Evolutionary conservation across 2,329 filamentous ascomycete species (phyloP).

Genomic region (Monilinia fructigena): DNA sequence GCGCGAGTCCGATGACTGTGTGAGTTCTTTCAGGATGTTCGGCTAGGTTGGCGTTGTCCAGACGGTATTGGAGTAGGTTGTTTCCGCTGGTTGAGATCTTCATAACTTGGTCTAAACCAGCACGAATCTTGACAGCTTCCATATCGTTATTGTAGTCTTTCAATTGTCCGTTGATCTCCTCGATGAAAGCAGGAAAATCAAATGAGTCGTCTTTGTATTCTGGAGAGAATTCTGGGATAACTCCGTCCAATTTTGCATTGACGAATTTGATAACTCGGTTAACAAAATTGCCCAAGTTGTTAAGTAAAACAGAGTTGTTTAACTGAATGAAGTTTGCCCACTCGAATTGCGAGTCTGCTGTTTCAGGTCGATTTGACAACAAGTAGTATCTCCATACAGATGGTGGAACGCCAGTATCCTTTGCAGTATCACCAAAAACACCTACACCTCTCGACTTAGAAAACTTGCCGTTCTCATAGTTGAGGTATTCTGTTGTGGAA

Average conservation of each 20-base stretch:
- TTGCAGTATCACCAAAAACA: conserved; percentile 87
- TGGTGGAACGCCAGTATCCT: conserved; percentile 77
- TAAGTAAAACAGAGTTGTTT: conserved; percentile 86
- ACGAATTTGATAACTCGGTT: conserved; percentile 74
- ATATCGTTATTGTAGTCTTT: conserved; percentile 65
- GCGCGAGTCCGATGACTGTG: conserved; percentile 65
- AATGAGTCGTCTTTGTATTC: conserved; percentile 56
- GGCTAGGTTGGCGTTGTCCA: conserved; percentile 45
- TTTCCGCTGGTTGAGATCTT: conserved; percentile 64
- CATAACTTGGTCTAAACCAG: conserved; percentile 63
- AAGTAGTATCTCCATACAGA: conserved; percentile 96
- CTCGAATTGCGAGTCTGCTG: conserved; percentile 83
- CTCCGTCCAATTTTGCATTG: conserved; percentile 67
- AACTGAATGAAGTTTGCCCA: conserved; percentile 79
- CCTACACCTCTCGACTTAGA: conserved; percentile 87
- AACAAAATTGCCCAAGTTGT: conserved; percentile 71
- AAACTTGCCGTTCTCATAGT: conserved; percentile 89
- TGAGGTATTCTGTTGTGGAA: conserved; percentile 85
- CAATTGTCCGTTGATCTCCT: conserved; percentile 64
- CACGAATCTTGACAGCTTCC: conserved; percentile 69
- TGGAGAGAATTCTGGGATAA: conserved; percentile 61
- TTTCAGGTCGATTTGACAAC: conserved; percentile 80
- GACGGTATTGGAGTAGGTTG: conserved; percentile 52
- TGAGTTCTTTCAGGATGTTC: conserved; percentile 42
- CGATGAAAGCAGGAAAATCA: conserved; percentile 46